Evolutionary conservation across 2,329 filamentous ascomycete species (phyloP), one percentile per base, ranked within the genome.

Genomic region (Mollisia scopiformis): DNA sequence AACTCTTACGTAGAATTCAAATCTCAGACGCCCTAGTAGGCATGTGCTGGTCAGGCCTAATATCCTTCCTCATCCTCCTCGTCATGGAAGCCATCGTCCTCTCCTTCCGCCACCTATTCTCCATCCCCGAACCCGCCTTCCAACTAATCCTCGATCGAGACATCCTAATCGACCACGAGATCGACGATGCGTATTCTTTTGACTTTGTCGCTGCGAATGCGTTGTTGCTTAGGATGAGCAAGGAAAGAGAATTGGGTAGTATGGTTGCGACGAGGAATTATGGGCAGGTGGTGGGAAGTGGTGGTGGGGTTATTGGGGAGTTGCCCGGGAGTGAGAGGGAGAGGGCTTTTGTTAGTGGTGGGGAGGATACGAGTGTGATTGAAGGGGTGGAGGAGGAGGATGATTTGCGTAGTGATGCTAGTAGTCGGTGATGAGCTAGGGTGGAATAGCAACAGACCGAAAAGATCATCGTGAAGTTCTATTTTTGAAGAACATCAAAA

Each of bases 111-210:
- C 30, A 35, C 23, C 7, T 57, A 13, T 35, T 46, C 19, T 30
- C 28, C 2, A 30, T 57, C 6, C 31, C 43, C 3, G 46, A 57
- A 28, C 55, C 55, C 13, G 55, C 47, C 6, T 57, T 57, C 23
- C 55, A 57, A 35, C n/a, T 57, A 11, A 57, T 57, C 16, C 43
- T 57, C 21, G 55, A 57, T 28, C 55, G 41, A 50, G 55, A 57
- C 13, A 51, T 57, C n/a, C n/a, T 57, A 3, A 39, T 57, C 8
- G 55, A 50, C 30, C 55, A 57, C 16, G 55, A 57, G 31, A 50
- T 57, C 19, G 55, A 21, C 19, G 55, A 51, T 28, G 55, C 39
- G n/a, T 50, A 47, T 28, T 28, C 23, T 1, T 47, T 47, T 28
- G 43, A 47, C 28, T 47, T 27, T 27, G 25, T 3, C 1, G 43